These are phyloP conservation scores for Phytophthora fragariae DNA, from an alignment of 352 stramenopile genomes.

Conservation along the genomic window DNA sequence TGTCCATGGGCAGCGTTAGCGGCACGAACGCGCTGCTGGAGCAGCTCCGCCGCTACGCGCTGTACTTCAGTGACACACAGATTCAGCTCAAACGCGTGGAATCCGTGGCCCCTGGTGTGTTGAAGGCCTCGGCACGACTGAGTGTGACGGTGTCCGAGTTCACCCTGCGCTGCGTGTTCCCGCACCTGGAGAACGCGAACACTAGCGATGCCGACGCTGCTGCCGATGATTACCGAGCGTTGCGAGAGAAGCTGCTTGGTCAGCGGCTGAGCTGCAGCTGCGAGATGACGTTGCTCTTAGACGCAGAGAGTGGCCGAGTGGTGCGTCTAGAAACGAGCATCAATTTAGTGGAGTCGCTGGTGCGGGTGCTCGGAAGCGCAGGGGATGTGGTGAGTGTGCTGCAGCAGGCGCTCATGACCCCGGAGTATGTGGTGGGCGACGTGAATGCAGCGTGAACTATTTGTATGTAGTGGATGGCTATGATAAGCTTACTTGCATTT, in stretches of 20 bases:
- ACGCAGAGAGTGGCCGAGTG: slow-evolving; percentile 13
- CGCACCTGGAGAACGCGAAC: slow-evolving; percentile 11
- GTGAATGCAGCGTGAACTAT: no score
- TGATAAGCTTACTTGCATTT: not conserved
- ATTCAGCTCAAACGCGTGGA: slow-evolving; percentile 19
- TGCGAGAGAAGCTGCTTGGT: slow-evolving; percentile 17
- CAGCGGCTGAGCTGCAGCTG: slow-evolving; percentile 10
- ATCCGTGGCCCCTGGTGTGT: slow-evolving; percentile 5
- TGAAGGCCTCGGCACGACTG: slow-evolving; percentile 4
- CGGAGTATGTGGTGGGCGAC: not conserved
- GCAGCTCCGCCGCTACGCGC: no score
- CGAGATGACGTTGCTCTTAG: slow-evolving; percentile 15
- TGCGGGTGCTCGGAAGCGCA: not conserved
- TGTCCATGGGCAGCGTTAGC: slow-evolving; percentile 23
- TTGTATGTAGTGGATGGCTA: not conserved
- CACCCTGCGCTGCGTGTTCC: slow-evolving; percentile 21
- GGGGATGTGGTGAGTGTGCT: not conserved
- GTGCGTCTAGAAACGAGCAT: slow-evolving; percentile 12
- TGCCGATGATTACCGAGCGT: not conserved
- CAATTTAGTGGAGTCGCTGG: slow-evolving; percentile 6
- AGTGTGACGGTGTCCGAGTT: slow-evolving; percentile 18
- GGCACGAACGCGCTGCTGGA: no score
- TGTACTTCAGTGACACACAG: no score
- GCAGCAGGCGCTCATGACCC: not conserved
- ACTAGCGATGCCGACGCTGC: not conserved